Evolutionary conservation across 306 rosid species (phyloP), one percentile per base, ranked within the genome.

Genomic region (Pterocarpus santalinus): DNA sequence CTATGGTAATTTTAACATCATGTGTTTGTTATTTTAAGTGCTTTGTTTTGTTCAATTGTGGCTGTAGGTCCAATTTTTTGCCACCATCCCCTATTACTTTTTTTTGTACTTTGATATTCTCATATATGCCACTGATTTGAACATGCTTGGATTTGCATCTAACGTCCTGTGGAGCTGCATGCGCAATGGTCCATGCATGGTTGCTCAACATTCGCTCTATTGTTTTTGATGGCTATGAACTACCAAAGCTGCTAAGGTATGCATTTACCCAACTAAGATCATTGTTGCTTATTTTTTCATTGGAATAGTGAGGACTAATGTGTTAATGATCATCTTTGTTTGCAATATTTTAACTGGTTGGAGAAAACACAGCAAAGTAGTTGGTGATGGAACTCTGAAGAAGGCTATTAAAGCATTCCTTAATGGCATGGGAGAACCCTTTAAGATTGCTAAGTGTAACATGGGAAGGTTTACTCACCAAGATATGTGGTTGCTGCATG

Each of bases 351-450:
- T 95, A 86, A 95, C 99, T 8, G 98, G 99, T 28, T 95, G 98
- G 99, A 98, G 99, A 16, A 95, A 93, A 69, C 98, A 93, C 73
- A 95, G 98, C 90, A 95, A 95, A 82, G 94, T 95, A 5, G 92
- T 89, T 7, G 99, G 97, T 0, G 92, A 93, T 28, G 90, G 99
- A 36, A 70, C 90, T 47, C 69, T 95, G 39, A 90, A 91, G 69
- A 93, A 83, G 77, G 91, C 92, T 8, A 73, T 93, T 41, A 96
- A 90, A 87, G 88, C 93, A 17, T 93, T 93, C 10, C 89, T 95
- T 1, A 77, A 80, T 12, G 70, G 92, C 82, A 88, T 95, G 79
- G 94, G 95, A 38, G 92, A 98, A 9, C 99, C 99, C n/a, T 95
- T 95, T 65, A 83, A 63, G 61, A 81, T 85, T 9, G 90, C 93